Percentiles rank a stretch among this genome's conserved stretches.
Evolutionary conservation across 225 moss, liverwort and hornwort species (phyloP).

Genomic region (Pseudoscleropodium purum): DNA sequence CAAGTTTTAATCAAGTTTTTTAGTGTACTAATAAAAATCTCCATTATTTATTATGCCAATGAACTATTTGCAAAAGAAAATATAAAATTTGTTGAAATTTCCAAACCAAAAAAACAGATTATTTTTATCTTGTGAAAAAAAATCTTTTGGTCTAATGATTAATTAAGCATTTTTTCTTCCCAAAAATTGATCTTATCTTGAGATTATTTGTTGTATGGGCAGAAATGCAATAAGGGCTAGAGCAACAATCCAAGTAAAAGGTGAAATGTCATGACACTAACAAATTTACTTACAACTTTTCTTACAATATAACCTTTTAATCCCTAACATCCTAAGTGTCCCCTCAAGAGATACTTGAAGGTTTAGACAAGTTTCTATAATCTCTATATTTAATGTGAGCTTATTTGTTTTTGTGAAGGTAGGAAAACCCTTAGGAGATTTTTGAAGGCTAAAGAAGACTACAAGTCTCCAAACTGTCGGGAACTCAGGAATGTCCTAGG

Average conservation of each 20-base stretch:
- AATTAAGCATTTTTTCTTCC: background rate
- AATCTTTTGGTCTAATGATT: background rate
- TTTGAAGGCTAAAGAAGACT: too few species aligned
- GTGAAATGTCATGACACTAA: background rate
- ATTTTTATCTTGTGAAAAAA: too few species aligned
- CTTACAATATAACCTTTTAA: background rate
- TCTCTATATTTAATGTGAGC: background rate
- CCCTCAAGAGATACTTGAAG: background rate
- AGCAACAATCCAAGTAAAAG: background rate
- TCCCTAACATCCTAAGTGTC: too few species aligned
- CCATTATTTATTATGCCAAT: too few species aligned
- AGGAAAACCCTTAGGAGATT: background rate
- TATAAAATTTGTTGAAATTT: too few species aligned
- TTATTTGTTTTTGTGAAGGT: background rate
- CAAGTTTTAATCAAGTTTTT: background rate
- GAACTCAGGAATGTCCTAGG: too few species aligned
- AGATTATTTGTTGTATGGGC: too few species aligned
- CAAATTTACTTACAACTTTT: background rate
- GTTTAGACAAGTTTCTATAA: background rate
- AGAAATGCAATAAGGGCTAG: background rate
- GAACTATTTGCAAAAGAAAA: too few species aligned
- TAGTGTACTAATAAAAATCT: too few species aligned
- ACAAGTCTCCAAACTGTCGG: too few species aligned
- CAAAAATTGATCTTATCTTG: background rate
- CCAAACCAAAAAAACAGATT: too few species aligned